Conservation (phyloP, 2,329 filamentous ascomycete genomes). For the Fusarium sp. region DNA sequence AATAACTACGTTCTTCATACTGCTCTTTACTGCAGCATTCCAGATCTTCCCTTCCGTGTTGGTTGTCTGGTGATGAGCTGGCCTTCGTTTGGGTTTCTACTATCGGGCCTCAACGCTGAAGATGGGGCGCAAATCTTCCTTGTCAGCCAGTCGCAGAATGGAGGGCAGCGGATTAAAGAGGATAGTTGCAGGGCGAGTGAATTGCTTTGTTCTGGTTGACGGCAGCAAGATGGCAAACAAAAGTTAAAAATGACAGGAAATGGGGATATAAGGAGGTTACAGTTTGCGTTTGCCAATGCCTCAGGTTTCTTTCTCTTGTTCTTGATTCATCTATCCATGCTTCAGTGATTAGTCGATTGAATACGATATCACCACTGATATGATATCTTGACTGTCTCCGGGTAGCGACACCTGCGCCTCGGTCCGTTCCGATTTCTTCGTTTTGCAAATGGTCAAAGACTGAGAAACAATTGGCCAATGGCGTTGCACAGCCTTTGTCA, state of each 20-base stretch:
- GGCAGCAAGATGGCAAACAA: conserved; percentile 20
- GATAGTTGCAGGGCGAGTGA: conserved; percentile 31
- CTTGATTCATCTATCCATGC: conserved; percentile 1
- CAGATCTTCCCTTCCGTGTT: neutral
- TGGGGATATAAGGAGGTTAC: conserved; percentile 33
- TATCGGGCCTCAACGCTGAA: conserved; percentile 39
- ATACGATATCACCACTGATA: neutral
- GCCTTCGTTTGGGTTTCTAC: conserved; percentile 8
- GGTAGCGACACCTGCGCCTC: conserved; percentile 31
- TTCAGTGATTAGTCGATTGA: neutral
- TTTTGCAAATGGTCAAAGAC: conserved; percentile 16
- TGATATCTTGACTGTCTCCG: conserved; percentile 7
- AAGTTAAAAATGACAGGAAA: conserved; percentile 30
- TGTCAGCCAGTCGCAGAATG: conserved; percentile 35
- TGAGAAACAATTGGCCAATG: conserved; percentile 26
- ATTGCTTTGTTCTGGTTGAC: conserved; percentile 27
- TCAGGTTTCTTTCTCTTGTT: conserved; percentile 10
- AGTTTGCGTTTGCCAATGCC: conserved; percentile 40
- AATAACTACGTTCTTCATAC: neutral
- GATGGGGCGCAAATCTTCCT: conserved; percentile 32
- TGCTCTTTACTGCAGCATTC: neutral
- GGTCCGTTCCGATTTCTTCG: conserved; percentile 40
- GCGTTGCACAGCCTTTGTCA: conserved; percentile 30
- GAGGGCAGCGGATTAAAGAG: conserved; percentile 34
- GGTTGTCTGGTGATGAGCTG: conserved; percentile 30